A percentile compares a stretch with the other conserved stretches of the same genome.
These are phyloP conservation scores for Colletotrichum shisoi DNA, from an alignment of 2,329 filamentous ascomycete genomes.

Conservation along the genomic window DNA sequence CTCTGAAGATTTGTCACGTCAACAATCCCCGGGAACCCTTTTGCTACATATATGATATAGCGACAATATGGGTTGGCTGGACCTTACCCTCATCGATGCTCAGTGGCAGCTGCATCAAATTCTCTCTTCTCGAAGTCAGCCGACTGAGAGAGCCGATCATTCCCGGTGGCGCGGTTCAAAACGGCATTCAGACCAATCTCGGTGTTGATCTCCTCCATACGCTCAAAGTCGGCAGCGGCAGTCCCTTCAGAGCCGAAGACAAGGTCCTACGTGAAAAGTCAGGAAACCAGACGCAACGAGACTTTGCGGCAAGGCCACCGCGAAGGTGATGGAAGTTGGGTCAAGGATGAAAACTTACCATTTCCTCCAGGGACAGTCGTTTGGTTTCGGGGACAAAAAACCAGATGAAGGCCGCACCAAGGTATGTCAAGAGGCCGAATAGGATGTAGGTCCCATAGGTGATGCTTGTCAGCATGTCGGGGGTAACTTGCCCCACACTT, in stretches of 20 bases:
- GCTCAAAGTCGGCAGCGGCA: constrained; percentile 70
- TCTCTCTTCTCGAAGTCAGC: constrained; percentile 26
- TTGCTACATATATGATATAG: neutral
- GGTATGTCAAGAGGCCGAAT: constrained; percentile 70
- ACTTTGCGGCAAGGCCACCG: no score
- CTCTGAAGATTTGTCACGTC: neutral
- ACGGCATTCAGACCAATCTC: constrained; percentile 68
- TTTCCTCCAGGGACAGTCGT: constrained; percentile 69
- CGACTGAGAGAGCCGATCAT: constrained; percentile 3
- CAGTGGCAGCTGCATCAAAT: neutral
- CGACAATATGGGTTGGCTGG: no score
- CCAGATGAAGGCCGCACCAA: constrained; percentile 69
- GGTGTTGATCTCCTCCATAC: constrained; percentile 76
- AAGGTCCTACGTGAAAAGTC: constrained; percentile 58
- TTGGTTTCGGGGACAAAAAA: constrained; percentile 73
- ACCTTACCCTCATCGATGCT: neutral
- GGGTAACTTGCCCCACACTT: constrained; percentile 71
- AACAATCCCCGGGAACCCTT: neutral
- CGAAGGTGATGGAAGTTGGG: no score
- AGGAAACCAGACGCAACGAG: neutral
- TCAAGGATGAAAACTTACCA: constrained; percentile 52
- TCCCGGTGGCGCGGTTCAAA: constrained; percentile 13
- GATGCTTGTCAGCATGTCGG: constrained; percentile 70
- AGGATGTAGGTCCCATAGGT: constrained; percentile 76
- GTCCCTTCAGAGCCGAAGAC: constrained; percentile 73